These are phyloP conservation scores for Vairimorpha apis DNA, from an alignment of 371 early-diverging fungal genomes.

Conservation along the genomic window DNA sequence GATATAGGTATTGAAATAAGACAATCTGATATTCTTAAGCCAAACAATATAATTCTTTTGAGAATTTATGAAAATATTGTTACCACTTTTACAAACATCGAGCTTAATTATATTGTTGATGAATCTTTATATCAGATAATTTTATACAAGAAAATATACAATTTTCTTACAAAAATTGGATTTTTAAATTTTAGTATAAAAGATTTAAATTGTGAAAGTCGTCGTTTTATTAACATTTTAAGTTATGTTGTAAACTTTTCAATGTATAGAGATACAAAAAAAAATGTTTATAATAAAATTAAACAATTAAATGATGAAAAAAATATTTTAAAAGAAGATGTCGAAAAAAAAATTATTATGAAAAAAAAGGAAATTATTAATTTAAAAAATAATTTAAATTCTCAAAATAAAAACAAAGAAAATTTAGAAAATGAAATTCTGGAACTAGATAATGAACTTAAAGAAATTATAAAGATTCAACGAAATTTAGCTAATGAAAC, in stretches of 20 bases:
- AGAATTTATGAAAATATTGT: constrained; percentile 44
- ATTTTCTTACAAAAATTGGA: constrained; percentile 47
- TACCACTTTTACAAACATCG: background rate
- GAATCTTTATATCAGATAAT: constrained; percentile 35
- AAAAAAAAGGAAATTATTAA: constrained; percentile 23
- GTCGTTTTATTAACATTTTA: constrained; percentile 40
- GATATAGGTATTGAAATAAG: constrained; percentile 50
- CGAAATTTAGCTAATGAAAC: constrained; percentile 32
- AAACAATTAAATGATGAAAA: constrained; percentile 34
- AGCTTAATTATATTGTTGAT: constrained; percentile 17
- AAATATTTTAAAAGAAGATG: constrained; percentile 16
- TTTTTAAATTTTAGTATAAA: constrained; percentile 29
- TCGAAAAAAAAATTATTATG: constrained; percentile 17
- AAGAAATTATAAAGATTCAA: constrained; percentile 41
- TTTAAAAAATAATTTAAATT: constrained; percentile 12
- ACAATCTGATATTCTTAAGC: constrained; percentile 46
- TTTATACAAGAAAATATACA: constrained; percentile 27
- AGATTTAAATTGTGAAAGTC: constrained; percentile 45
- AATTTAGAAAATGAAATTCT: constrained; percentile 38
- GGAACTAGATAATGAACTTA: constrained; percentile 38
- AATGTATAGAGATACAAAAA: constrained; percentile 57
- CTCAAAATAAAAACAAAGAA: constrained; percentile 24
- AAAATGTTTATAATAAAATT: constrained; percentile 46
- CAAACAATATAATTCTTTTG: constrained; percentile 11
- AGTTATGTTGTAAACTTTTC: constrained; percentile 46